phyloP scores from a whole-genome alignment of 768 basidiomycete genomes.

The Lentinula detonsa region DNA sequence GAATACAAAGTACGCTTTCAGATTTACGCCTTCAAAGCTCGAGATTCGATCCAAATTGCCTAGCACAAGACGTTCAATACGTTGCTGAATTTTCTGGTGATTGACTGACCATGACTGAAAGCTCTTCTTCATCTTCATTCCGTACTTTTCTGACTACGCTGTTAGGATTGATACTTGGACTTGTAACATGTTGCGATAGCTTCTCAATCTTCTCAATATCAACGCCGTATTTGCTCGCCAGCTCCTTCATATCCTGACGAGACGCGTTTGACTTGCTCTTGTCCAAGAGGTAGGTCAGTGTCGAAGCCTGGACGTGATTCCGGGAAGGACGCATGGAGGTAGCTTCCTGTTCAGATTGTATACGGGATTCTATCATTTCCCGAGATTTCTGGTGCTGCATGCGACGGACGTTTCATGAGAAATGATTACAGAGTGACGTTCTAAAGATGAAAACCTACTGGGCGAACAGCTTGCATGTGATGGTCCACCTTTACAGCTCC shows the following conservation, averaged over 20 bases:
- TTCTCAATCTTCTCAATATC: conserved; percentile 45
- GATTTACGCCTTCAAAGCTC: background rate
- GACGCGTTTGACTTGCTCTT: conserved; percentile 47
- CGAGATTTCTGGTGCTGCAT: conserved; percentile 20
- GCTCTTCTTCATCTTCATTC: conserved; percentile 45
- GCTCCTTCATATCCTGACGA: conserved; percentile 33
- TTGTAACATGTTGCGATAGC: conserved; percentile 53
- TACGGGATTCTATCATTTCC: conserved; percentile 47
- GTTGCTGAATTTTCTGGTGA: no score
- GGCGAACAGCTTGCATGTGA: conserved; percentile 42
- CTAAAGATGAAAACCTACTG: conserved; percentile 25
- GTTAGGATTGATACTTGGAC: conserved; percentile 51
- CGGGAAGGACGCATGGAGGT: conserved; percentile 28
- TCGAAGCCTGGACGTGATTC: conserved; percentile 51
- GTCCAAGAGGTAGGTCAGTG: conserved; percentile 55
- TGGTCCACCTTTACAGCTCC: conserved; percentile 72
- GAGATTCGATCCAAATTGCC: conserved; percentile 42
- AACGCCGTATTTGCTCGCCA: conserved; percentile 51
- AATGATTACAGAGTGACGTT: background rate
- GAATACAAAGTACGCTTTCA: background rate
- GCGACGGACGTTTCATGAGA: background rate
- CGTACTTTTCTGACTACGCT: conserved; percentile 36
- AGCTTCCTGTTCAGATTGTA: conserved; percentile 51
- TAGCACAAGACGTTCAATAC: conserved; percentile 9
- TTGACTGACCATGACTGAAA: conserved; percentile 42